phyloP scores from a whole-genome alignment of 176 grass and related monocot species.

The Bothriochloa decipiens region DNA sequence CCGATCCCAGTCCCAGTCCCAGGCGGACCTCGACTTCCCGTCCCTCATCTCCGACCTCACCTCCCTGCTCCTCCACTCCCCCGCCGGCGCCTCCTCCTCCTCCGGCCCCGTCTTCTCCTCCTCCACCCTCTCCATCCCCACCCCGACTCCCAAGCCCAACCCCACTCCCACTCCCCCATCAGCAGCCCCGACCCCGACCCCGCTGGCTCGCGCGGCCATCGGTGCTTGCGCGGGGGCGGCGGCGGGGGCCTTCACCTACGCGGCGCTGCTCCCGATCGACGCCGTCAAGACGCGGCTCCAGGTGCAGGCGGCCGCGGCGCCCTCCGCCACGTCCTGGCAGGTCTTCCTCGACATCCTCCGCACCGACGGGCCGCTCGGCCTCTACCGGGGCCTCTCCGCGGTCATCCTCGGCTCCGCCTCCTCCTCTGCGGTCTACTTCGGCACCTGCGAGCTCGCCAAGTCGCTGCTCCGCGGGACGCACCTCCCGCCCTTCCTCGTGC shows the following conservation, averaged over 20 bases:
- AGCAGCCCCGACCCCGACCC: constrained; percentile 26
- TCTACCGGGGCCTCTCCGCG: constrained; percentile 81
- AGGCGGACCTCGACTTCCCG: constrained; percentile 35
- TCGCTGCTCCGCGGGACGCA: constrained; percentile 51
- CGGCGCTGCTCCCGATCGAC: constrained; percentile 80
- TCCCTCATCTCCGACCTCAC: constrained; percentile 67
- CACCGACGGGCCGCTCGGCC: constrained; percentile 60
- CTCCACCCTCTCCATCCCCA: constrained; percentile 49
- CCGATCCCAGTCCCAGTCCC: not conserved
- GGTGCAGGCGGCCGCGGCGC: constrained; percentile 62
- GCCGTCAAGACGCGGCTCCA: constrained; percentile 90
- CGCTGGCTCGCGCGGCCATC: constrained; percentile 67
- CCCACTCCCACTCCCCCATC: not conserved
- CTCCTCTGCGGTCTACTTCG: constrained; percentile 91
- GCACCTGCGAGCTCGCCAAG: constrained; percentile 93
- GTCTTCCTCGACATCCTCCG: constrained; percentile 73
- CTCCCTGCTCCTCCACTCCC: constrained; percentile 54
- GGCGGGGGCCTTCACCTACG: constrained; percentile 90
- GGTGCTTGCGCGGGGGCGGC: constrained; percentile 74
- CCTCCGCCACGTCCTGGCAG: constrained; percentile 51
- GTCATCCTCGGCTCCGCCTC: constrained; percentile 78
- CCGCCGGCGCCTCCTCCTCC: not conserved
- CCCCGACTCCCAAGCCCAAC: not conserved
- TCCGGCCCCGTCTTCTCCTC: constrained; percentile 42
- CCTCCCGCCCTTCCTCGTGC: constrained; percentile 66